phyloP scores from a whole-genome alignment of 164 flowering plant species.

The Piper longum region DNA sequence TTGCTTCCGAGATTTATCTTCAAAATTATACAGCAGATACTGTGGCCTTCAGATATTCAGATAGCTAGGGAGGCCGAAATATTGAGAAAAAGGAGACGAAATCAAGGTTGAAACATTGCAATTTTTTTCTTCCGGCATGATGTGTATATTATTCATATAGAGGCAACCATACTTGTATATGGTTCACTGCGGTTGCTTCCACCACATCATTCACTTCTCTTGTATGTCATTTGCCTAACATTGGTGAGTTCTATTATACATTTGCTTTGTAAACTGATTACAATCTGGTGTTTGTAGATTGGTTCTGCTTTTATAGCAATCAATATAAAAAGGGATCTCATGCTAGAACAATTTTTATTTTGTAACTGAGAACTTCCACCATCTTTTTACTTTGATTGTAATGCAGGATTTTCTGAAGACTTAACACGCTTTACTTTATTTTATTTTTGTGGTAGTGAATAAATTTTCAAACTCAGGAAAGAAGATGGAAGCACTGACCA shows the following conservation, averaged over 20 bases:
- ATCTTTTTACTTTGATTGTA: too few species aligned
- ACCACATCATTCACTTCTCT: background rate
- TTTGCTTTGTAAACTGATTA: too few species aligned
- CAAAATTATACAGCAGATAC: slow-evolving; percentile 43
- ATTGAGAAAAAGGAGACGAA: slow-evolving; percentile 19
- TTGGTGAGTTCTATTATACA: slow-evolving; percentile 6
- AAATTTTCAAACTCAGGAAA: background rate
- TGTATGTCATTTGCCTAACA: background rate
- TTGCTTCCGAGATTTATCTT: slow-evolving; percentile 77
- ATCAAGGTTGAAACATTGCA: too few species aligned
- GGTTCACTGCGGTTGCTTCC: slow-evolving; percentile 1
- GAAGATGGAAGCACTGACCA: background rate
- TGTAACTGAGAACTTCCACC: too few species aligned
- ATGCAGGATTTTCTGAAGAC: background rate
- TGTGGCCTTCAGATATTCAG: slow-evolving; percentile 85
- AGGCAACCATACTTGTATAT: too few species aligned
- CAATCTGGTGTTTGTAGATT: too few species aligned
- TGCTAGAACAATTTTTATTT: too few species aligned
- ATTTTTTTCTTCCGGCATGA: too few species aligned
- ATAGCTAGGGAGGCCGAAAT: slow-evolving; percentile 85
- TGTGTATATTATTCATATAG: too few species aligned
- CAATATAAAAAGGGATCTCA: too few species aligned
- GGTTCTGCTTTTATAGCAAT: too few species aligned
- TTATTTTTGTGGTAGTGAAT: too few species aligned
- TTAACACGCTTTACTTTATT: background rate